These are phyloP conservation scores for Fusarium sp. DNA, from an alignment of 2,329 filamentous ascomycete species.

Conservation along the genomic window DNA sequence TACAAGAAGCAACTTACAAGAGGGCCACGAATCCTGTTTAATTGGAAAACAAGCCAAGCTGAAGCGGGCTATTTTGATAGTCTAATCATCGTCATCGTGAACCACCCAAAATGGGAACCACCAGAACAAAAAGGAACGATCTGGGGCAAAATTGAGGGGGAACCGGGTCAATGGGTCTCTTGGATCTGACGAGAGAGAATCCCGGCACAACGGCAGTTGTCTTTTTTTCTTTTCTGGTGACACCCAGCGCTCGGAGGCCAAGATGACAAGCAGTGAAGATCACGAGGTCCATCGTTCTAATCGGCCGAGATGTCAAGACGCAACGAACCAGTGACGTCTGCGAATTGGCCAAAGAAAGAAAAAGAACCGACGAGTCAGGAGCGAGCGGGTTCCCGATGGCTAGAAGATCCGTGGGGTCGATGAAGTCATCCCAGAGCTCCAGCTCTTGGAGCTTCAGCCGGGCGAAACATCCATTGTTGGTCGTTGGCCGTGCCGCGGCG, in stretches of 20 bases:
- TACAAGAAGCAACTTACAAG: slow-evolving; percentile 3
- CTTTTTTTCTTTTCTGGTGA: not conserved
- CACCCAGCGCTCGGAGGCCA: not conserved
- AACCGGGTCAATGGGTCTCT: not conserved
- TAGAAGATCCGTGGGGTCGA: slow-evolving; percentile 9
- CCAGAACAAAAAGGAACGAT: not conserved
- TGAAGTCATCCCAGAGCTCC: slow-evolving; percentile 1
- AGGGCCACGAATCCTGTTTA: not conserved
- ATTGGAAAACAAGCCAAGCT: not conserved
- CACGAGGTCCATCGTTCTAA: not conserved
- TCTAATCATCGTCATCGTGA: not conserved
- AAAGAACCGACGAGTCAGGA: not conserved
- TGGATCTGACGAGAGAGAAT: not conserved
- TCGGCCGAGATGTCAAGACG: not conserved
- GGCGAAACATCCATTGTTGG: not conserved
- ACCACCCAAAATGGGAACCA: not conserved
- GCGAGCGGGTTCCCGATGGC: not conserved
- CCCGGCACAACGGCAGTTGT: not conserved
- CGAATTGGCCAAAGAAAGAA: not conserved
- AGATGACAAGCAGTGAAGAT: not conserved
- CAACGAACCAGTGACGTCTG: slow-evolving; percentile 7
- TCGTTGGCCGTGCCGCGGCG: slow-evolving; percentile 1
- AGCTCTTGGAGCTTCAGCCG: not conserved
- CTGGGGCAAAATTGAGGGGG: not conserved
- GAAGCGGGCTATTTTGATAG: not conserved